A percentile compares a stretch with the other conserved stretches of the same genome.
phyloP scores from a whole-genome alignment of 208 protist species.

The Willaertia magna region DNA sequence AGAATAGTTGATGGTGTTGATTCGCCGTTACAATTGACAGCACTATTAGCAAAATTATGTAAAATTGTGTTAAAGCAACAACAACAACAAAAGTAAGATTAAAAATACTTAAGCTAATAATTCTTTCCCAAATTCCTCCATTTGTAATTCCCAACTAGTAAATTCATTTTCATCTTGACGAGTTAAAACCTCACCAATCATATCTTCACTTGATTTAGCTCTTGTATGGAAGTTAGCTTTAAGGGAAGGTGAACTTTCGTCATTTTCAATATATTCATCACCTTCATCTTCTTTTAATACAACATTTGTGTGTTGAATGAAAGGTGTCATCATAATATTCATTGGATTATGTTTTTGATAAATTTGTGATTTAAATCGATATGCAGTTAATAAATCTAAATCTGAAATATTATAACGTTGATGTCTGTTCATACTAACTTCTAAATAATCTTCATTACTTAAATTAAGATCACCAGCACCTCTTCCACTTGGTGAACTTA shows the following conservation, averaged over 20 bases:
- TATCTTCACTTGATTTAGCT: neutral
- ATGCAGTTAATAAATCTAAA: neutral
- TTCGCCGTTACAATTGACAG: slow-evolving; percentile 51
- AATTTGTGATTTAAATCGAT: neutral
- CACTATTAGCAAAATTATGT: slow-evolving; percentile 43
- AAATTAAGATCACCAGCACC: neutral
- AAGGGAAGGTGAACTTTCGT: neutral
- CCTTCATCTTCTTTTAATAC: neutral
- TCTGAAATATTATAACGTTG: neutral
- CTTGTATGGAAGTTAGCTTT: neutral
- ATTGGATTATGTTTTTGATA: neutral
- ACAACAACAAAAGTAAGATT: too few relatives aligned
- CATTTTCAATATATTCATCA: neutral
- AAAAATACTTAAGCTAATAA: neutral
- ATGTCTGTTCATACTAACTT: neutral
- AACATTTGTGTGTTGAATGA: neutral
- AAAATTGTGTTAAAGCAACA: too few relatives aligned
- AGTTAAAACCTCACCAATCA: neutral
- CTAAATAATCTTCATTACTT: neutral
- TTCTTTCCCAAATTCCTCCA: neutral
- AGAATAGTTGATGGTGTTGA: slow-evolving; percentile 51
- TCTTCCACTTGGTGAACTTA: neutral
- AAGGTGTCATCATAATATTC: neutral
- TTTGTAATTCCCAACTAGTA: neutral
- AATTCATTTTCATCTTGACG: neutral